Evolutionary conservation across 495 filamentous ascomycete genomes (phyloP), one percentile per base, ranked within the genome.

Genomic region (Hypoxylon fuscum): DNA sequence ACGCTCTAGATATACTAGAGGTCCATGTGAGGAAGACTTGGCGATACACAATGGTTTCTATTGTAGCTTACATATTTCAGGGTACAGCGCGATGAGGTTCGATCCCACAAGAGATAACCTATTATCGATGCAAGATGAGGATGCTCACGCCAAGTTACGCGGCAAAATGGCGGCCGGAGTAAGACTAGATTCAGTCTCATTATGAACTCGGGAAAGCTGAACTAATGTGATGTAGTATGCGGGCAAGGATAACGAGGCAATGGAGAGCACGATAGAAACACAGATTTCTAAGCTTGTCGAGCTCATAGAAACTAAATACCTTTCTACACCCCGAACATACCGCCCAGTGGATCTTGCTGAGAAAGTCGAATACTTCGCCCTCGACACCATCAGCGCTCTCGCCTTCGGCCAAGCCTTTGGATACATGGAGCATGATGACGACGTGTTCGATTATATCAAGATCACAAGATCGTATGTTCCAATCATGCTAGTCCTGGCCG

Each of bases 291-390:
- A 71, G 6, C 67, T 84, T 5, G 48, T 84, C 40, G 29, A 61
- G 12, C 75, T 84, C 3, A 70, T 85, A 32, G 55, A 71, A 8
- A 52, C 41, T 29, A 80, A 80, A 42, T 82, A 81, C 59, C 12
- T 79, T 15, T 81, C 79, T 5, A 74, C 69, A 6, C 57, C 69
- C 22, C 56, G 55, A 7, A 47, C 68, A 3, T 69, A 64, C 43
- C 52, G 56, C n/a, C 74, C 77, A 0, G 47, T 85, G 35, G 80
- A 85, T 55, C 70, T 85, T 9, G 73, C 73, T 4, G 68, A 62
- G 7, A 77, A 68, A 38, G 66, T 69, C 1, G 72, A 73, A 38
- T 79, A 68, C 57, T 68, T 81, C 40, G 70, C 78, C 15, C 45
- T 79, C 6, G 77, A 80, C 50, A 61, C 79, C 29, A 79, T 81